Base-by-base conservation (phyloP, 2,329 filamentous ascomycete species). In the Ophiocordyceps camponoti-saundersi region DNA sequence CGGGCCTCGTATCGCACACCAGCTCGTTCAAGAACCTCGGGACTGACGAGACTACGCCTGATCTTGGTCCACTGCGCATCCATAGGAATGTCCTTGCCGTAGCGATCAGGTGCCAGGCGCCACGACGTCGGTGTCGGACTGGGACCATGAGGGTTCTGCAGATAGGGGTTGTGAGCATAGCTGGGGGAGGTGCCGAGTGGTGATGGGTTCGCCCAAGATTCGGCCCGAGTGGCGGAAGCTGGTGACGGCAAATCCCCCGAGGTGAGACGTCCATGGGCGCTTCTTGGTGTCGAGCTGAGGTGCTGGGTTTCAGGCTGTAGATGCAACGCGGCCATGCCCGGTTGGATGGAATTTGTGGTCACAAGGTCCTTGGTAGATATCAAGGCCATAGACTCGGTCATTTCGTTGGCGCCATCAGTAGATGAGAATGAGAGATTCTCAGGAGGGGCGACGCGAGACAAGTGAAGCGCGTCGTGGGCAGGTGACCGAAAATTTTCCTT, bases 51-150 rank as follows among this genome's bases (percentile, higher is more conserved):
- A 1, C 62, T 63, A 13, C 77, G 68, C 47, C 64, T 67, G 32
- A 80, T 75, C 48, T 67, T 71, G 4, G 77, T 80, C 77, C 77
- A 80, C 45, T 69, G 67, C 2, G 75, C 77, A 23, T 78, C 71
- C 2, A 68, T 55, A 0, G 69, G 59, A 2, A 82, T 81, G 13
- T 72, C 67, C 5, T 69, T 65, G 2, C 78, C 78, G 30, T 70
- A 66, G 21, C 69, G 65, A 52, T 81, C 78, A 0, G 78, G 77
- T 0, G 68, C 73, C 3, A 80, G 61, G 3, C 63, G 65, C 36
- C 61, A 56, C 30, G 62, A 55, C 46, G 61, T 44, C 3, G 40
- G 23, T 26, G 23, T 52, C 3, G 62, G 59, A 2, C 64, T 63
- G 5, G 48, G 39, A 29, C 49, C 36, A 49, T 53, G 48, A 44